phyloP scores from a whole-genome alignment of 1,284 basidiomycete species.

The Moesziomyces globuligerus region DNA sequence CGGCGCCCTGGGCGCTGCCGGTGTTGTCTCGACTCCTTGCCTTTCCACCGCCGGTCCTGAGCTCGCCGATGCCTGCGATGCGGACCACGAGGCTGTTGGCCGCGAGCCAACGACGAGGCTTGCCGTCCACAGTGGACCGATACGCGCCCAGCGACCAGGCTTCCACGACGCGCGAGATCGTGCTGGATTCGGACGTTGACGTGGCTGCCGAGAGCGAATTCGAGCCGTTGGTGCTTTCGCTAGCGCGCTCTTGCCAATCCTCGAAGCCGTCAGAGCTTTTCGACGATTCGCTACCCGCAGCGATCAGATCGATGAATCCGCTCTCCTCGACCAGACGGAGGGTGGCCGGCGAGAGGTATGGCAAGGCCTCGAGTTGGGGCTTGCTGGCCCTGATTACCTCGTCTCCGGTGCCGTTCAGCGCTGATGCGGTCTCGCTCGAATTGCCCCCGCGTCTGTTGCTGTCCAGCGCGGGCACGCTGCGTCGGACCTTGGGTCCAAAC shows the following conservation, averaged over 20 bases:
- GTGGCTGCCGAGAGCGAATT: neutral
- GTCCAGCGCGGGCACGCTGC: neutral
- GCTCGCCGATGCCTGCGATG: constrained; percentile 8
- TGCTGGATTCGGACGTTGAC: constrained; percentile 1
- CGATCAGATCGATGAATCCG: constrained; percentile 6
- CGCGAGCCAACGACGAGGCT: constrained; percentile 5
- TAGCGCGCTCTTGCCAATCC: constrained; percentile 5
- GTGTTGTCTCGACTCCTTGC: neutral
- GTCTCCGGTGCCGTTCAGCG: neutral
- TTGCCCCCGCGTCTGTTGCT: neutral
- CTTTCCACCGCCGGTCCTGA: neutral
- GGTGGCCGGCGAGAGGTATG: constrained; percentile 4
- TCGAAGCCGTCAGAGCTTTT: neutral
- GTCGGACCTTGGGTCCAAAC: constrained; percentile 1
- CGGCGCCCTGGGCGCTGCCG: neutral
- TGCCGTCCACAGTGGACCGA: constrained; percentile 3
- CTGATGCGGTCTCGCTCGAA: neutral
- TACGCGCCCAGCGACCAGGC: constrained; percentile 16
- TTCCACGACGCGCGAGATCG: constrained; percentile 4
- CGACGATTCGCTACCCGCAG: neutral
- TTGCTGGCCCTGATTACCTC: constrained; percentile 1
- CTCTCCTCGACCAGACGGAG: constrained; percentile 2
- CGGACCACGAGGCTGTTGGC: neutral
- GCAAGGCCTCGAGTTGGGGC: constrained; percentile 2
- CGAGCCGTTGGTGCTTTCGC: constrained; percentile 7